phyloP scores from a whole-genome alignment of 345 rosid species.

The Lepidium aucheri region DNA sequence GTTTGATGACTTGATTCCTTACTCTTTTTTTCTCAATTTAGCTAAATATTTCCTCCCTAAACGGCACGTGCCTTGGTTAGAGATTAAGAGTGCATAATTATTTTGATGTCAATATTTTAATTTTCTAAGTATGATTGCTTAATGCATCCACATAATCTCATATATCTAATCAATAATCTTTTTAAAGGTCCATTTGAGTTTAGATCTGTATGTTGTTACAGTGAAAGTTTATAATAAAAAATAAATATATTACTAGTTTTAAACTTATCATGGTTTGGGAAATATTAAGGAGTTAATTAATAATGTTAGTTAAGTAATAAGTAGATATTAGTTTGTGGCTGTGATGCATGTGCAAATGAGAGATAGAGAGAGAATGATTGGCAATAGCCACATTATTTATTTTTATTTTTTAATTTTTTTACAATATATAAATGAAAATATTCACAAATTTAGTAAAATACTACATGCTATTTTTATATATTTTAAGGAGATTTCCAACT shows the following conservation, averaged over 20 bases:
- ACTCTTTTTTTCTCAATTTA: background rate
- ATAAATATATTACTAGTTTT: no score
- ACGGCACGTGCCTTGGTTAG: slow-evolving; percentile 12
- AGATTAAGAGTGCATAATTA: slow-evolving; percentile 6
- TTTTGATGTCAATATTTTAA: background rate
- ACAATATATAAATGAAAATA: background rate
- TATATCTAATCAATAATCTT: background rate
- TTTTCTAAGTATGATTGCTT: slow-evolving; percentile 9
- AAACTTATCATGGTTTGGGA: background rate
- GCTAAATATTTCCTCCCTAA: background rate
- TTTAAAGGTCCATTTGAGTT: background rate
- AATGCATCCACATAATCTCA: background rate
- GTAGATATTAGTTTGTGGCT: background rate
- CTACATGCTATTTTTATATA: background rate
- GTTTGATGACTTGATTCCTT: slow-evolving; percentile 17
- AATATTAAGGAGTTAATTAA: background rate
- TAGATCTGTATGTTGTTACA: no score
- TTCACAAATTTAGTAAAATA: slow-evolving; percentile 8
- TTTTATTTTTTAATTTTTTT: no score
- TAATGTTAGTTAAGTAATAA: background rate
- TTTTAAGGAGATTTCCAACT: background rate
- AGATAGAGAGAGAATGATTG: slow-evolving; percentile 10
- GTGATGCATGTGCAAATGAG: slow-evolving; percentile 24
- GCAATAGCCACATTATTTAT: slow-evolving; percentile 18
- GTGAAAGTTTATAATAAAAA: no score